Base-by-base conservation (phyloP, 805 yeast species). In the Candida morakotiae region DNA sequence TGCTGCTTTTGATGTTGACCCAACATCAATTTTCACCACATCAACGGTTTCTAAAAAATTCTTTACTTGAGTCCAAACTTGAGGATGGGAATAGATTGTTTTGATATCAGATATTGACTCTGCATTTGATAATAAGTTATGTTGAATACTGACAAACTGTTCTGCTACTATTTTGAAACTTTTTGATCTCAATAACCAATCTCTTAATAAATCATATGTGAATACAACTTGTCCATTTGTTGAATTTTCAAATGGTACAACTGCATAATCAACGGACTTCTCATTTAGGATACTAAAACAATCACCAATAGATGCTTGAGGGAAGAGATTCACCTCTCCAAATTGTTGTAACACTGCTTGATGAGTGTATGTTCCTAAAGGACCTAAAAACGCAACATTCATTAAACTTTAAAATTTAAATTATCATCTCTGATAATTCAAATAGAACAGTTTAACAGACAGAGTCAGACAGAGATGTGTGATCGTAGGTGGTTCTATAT, bases 31-130 rank as follows among this genome's bases (percentile, higher is more conserved):
- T 42, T 61, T 44, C 4, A 32, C 59, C 26, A 64, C 57, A 31
- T 51, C 53, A 10, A 54, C 38, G 28, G 52, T 41, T 22, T 44
- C 35, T 28, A 84, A 54, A 64, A 85, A 93, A 16, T 64, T 56
- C 2, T 72, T 64, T 34, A 86, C 81, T 56, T 91, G 98, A 8
- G 96, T 94, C 98, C 98, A 91, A 0, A 89, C 98, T 58, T 91
- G 98, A 2, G 98, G 97, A 60, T 91, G 98, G 3, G 96, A 85
- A 62, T 85, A 86, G 14, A 91, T 73, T 22, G 69, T 74, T 11
- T 54, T 59, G 35, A 88, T 72, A 10, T 69, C 55, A 1, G 56
- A 45, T 3, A 82, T 46, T 23, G 67, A 68, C 31, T 53, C 48
- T 7, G 75, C 69, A 44, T 56, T 64, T 4, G 81, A 60, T 42